Evolutionary conservation across 176 grass and related monocot species (phyloP), one percentile per base, ranked within the genome.

Genomic region (Rhynchospora tenuis): DNA sequence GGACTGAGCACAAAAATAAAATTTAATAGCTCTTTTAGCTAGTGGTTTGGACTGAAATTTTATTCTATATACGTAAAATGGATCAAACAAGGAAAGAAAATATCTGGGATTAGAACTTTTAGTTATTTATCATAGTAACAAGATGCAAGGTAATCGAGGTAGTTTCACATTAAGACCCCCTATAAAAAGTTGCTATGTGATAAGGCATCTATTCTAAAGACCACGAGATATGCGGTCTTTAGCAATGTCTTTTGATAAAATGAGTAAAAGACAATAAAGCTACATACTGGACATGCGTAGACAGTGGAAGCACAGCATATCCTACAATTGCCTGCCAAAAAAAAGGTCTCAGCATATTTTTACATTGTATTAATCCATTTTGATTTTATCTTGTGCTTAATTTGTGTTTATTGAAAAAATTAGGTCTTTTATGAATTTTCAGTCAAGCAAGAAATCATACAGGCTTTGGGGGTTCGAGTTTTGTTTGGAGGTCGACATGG

Each of bases 401-500:
- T 46, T 91, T 68, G 44, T 85, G 65, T 50, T 6, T 19, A 28
- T 33, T 82, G 50, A 48, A 16, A 70, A 85, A 67, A 22, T 29
- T 42, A 61, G 44, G 15, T 63, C 71, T 59, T 33, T 71, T 27
- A 74, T 74, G 44, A 67, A 51, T 51, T 15, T 63, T 62, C 50
- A 68, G 63, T 66, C 47, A 64, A 71, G 84, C 73, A 74, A 90
- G 57, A 78, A 73, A 47, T 3, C 82, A 75, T 93, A 95, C 96
- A 83, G 93, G 91, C 90, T 99, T 99, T 1, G 96, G 96, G 26
- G 89, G 88, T 92, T 99, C 96, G 72, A 93, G 96, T 81, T 95
- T 99, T 80, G 88, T 99, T 89, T 93, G 96, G 71, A 99, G 93
- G 82, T 99, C 96, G 44, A 95, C 81, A 86, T 99, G 96, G 79